These are phyloP conservation scores for Lactifluus volemus DNA, from an alignment of 768 basidiomycete genomes.

Conservation along the genomic window DNA sequence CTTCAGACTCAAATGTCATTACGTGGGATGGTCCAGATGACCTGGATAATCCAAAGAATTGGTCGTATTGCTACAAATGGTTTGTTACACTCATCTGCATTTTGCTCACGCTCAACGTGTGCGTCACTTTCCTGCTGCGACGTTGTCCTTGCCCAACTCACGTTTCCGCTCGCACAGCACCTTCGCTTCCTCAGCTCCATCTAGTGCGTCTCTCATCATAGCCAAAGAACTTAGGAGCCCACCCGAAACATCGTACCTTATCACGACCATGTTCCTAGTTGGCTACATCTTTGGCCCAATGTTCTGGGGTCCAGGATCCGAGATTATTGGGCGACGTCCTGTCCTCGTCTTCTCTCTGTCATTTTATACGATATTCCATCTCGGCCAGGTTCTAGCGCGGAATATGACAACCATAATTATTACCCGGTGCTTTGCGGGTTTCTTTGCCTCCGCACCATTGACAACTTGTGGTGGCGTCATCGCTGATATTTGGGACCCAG, in stretches of 20 bases:
- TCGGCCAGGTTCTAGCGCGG: slow-evolving; percentile 8
- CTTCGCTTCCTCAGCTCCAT: not conserved
- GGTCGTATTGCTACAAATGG: slow-evolving; percentile 5
- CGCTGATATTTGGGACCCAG: slow-evolving; percentile 21
- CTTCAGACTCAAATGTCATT: not conserved
- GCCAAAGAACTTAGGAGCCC: not conserved
- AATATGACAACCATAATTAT: slow-evolving; percentile 13
- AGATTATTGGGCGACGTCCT: slow-evolving; percentile 13
- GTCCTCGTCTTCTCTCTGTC: slow-evolving; percentile 4
- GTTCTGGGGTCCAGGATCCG: slow-evolving; percentile 18
- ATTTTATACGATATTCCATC: slow-evolving; percentile 7
- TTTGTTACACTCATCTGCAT: not conserved
- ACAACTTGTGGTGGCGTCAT: slow-evolving; percentile 16
- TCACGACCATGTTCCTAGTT: slow-evolving; percentile 10
- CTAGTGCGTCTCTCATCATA: not conserved
- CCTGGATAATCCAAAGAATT: slow-evolving; percentile 9
- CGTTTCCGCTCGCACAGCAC: not conserved
- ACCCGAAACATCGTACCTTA: not conserved
- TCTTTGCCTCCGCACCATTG: slow-evolving; percentile 20
- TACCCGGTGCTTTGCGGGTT: slow-evolving; percentile 21
- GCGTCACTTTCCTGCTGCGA: not conserved
- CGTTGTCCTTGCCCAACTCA: not conserved
- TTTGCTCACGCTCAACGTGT: slow-evolving; percentile 16
- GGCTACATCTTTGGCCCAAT: slow-evolving; percentile 9
- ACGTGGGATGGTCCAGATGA: slow-evolving; percentile 11